Base-by-base conservation (phyloP, 2,329 filamentous ascomycete species). In the Venturia nashicola region DNA sequence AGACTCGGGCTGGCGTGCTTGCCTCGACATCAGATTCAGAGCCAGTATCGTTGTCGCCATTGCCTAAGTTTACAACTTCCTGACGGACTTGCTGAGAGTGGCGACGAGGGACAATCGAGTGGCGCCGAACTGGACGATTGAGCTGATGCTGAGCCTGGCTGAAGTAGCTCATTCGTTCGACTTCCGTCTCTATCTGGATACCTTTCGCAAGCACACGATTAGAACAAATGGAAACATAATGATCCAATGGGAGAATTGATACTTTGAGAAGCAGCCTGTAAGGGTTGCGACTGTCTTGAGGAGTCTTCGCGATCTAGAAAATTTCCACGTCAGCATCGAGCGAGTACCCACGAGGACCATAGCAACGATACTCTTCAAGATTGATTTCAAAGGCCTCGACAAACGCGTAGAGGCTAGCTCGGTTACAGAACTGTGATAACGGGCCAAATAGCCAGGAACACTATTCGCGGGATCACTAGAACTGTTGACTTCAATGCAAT, bases 341-440 rank as follows among this genome's bases (percentile, higher is more conserved):
- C 16, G 16, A n/a, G 32, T n/a, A 11, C 6, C 1, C 4, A 57
- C 11, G 2, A n/a, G 14, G 32, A 43, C 3, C 3, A 2, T 42
- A 27, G 36, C 43, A 18, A 60, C n/a, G 59, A 42, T 60, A 60
- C 59, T 42, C 59, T 60, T 60, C 39, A 60, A 44, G 5, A 60
- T 60, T 14, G 59, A 60, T n/a, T 60, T 60, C 18, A 57, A 36
- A 2, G 51, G 51, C 51, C 23, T 57, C 32, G 18, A 11, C 39
- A 23, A n/a, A 20, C 36, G 39, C 14, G 14, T 60, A n/a, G 59
- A 60, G 16, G 39, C 2, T 42, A 39, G 59, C 36, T 42, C 59
- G 23, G 59, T 60, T 20, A 44, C 36, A n/a, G 59, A 42, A 16
- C 59, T 60, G 11, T 36, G 32, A 36, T 57, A 57, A n/a, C 32